These are phyloP conservation scores for Diospyros lotus DNA, from an alignment of 148 eudicot genomes.

Conservation along the genomic window DNA sequence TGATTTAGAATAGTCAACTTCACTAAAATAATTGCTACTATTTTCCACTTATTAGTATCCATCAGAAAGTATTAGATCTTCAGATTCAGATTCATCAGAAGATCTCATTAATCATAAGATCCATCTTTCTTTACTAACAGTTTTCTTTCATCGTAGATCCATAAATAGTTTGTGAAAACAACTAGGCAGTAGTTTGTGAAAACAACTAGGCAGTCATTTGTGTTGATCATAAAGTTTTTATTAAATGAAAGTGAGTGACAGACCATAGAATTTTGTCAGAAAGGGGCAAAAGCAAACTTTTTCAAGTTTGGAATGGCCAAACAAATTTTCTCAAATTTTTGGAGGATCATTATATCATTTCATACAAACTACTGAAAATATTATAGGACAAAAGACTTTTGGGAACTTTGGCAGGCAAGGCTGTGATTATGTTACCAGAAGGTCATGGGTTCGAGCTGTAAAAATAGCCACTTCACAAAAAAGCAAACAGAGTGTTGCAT, in stretches of 20 bases:
- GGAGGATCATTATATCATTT: too few relatives aligned
- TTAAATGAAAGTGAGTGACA: not conserved
- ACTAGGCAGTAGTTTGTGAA: not conserved
- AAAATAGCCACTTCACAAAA: too few relatives aligned
- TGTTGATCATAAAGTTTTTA: not conserved
- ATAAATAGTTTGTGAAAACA: not conserved
- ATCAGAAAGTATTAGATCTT: not conserved
- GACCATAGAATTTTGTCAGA: too few relatives aligned
- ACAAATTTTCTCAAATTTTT: too few relatives aligned
- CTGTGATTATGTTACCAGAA: too few relatives aligned
- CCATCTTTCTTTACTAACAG: not conserved
- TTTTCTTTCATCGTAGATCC: not conserved
- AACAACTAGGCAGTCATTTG: not conserved
- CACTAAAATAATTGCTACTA: not conserved
- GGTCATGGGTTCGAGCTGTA: too few relatives aligned
- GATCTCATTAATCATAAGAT: not conserved
- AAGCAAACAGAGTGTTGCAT: too few relatives aligned
- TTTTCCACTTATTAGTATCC: not conserved
- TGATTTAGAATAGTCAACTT: not conserved
- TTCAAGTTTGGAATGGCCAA: too few relatives aligned
- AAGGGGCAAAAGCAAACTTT: too few relatives aligned
- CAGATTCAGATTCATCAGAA: not conserved
- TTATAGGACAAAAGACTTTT: too few relatives aligned
- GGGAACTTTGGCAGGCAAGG: too few relatives aligned
- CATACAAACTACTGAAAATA: too few relatives aligned